Base-by-base conservation (phyloP, 1,139 yeast genomes). In the Geotrichum bryndzae region DNA sequence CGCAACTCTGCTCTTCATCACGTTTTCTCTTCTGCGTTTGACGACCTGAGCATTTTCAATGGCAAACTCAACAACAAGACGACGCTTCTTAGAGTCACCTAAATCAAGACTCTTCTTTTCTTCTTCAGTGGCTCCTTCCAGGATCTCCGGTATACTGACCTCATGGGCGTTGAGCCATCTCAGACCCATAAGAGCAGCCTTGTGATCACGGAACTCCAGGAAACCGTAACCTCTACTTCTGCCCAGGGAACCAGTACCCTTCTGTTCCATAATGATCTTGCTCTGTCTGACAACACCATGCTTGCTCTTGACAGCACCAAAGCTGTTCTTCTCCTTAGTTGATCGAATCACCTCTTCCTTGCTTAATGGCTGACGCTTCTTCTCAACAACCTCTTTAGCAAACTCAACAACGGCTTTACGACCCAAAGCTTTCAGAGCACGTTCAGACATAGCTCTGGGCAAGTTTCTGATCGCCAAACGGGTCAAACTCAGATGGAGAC, bases 171-270 rank as follows among this genome's bases (percentile, higher is more conserved):
- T 94, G 74, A 94, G 82, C 97, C 97, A 95, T 79, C 99, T 84
- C 65, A 94, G 82, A 5, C 96, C 98, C 97, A 92, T 92, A 66
- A 94, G 81, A 0, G 99, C 99, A 65, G 88, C 76, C 74, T 88
- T 89, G 74, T 94, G 99, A 74, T 92, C 96, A 76, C 94, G 85
- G 75, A 82, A 91, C 76, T 95, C 99, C 61, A 94, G 77, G 79
- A 94, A 92, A 66, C 99, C 99, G 70, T 92, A 94, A 64, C 99
- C 99, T 79, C 98, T 86, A 73, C 95, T 87, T 76, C 99, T 84
- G 60, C 98, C 99, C 41, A 82, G 76, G 52, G 88, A 90, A 35
- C 96, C 96, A 15, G 95, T 81, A 1, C 91, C 96, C 73, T 92
- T 92, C 56, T 90, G 88, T 76, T 94, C 99, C 81, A 85, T 88